Base-by-base conservation (phyloP, 2,329 filamentous ascomycete genomes). In the Exophiala viscosa region DNA sequence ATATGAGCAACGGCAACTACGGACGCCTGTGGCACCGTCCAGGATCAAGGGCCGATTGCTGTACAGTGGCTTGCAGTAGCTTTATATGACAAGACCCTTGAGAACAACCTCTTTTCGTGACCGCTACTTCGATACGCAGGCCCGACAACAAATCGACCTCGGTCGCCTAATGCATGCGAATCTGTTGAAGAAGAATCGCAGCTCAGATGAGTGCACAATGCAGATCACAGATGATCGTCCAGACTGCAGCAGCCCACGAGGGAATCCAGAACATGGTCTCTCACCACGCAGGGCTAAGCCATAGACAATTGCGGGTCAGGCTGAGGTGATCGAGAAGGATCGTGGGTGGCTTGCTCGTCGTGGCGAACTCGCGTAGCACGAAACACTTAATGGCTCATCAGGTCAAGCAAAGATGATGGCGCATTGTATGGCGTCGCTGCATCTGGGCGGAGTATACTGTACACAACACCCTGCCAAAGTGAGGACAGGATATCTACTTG, bases 21-120 rank as follows among this genome's bases (percentile, higher is more conserved):
- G 23, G 23, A 7, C 23, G 23, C 5, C 8, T 28, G 23, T 28
- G 23, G 23, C 23, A 28, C 23, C 38, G 17, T 7, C 42, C 36
- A 42, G 47, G 54, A 48, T 50, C 47, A 48, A 42, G 39, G 42
- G 40, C 48, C 50, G 28, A 23, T 28, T 41, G 31, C 45, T 41
- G 39, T 43, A 34, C 48, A 35, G 52, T 52, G 45, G 55, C 48
- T 52, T 52, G 55, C 55, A 58, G 52, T 58, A 58, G 55, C 43
- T 52, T 17, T 28, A 28, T 45, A 41, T 33, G 41, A 48, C 41
- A 47, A 36, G 11, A 50, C 36, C 40, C 51, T 36, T 52, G 47
- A 17, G 34, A 45, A 43, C 43, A 46, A 35, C 28, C 47, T 34
- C 33, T 38, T n/a, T 8, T 46, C 36, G 55, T 58, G 51, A 58